A percentile compares a stretch with the other conserved stretches of the same genome.
Evolutionary conservation across 2,329 filamentous ascomycete genomes (phyloP).

Genomic region (Myriosclerotinia duriaeana): DNA sequence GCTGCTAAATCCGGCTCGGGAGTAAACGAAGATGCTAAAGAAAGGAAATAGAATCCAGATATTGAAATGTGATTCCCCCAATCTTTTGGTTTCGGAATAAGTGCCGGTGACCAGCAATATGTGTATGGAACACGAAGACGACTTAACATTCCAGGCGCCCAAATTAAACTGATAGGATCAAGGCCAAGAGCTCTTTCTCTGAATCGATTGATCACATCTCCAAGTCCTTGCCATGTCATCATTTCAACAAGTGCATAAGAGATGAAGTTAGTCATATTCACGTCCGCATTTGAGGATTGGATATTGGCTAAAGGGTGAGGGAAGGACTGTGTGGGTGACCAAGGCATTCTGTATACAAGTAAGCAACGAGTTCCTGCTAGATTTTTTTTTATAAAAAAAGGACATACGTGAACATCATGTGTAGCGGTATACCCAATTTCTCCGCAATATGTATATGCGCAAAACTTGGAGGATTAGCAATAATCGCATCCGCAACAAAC

Average conservation of each 20-base stretch:
- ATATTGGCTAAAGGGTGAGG: constrained; percentile 70
- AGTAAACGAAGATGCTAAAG: constrained; percentile 63
- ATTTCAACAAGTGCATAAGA: constrained; percentile 69
- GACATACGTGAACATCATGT: constrained; percentile 86
- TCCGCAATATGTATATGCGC: constrained; percentile 74
- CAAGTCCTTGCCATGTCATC: constrained; percentile 75
- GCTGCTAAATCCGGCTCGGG: constrained; percentile 63
- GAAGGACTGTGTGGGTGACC: constrained; percentile 68
- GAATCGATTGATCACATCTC: constrained; percentile 88
- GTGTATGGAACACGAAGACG: constrained; percentile 79
- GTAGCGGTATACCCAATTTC: constrained; percentile 70
- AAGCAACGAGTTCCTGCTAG: constrained; percentile 4
- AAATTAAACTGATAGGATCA: constrained; percentile 75
- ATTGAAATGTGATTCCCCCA: constrained; percentile 72
- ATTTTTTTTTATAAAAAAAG: not conserved
- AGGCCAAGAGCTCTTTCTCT: constrained; percentile 71
- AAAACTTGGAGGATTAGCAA: constrained; percentile 76
- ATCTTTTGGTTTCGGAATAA: constrained; percentile 77
- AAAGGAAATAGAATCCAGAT: constrained; percentile 74
- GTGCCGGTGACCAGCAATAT: constrained; percentile 82
- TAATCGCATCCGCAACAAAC: constrained; percentile 81
- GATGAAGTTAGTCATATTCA: constrained; percentile 64
- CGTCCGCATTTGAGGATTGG: constrained; percentile 61
- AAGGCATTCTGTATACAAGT: constrained; percentile 56
- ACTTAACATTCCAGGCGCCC: constrained; percentile 76